phyloP scores from a whole-genome alignment of 768 basidiomycete species.

The Phanerodontia chrysosporium region DNA sequence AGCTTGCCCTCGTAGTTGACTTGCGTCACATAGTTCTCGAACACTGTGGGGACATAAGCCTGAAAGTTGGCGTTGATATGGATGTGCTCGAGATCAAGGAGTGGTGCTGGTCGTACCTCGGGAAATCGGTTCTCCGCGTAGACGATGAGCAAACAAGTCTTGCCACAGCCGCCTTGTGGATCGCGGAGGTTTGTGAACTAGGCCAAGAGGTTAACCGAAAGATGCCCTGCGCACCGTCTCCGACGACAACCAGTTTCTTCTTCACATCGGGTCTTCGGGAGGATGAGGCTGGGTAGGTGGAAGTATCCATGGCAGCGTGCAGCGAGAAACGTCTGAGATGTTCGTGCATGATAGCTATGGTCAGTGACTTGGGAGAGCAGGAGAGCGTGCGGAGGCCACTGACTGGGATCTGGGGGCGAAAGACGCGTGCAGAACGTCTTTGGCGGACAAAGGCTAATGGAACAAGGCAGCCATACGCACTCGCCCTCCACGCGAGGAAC shows the following conservation, averaged over 20 bases:
- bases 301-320: constrained; percentile 11
- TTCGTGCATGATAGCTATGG: background rate
- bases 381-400: background rate
- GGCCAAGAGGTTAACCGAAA: background rate
- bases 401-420: background rate
- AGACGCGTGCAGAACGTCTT: background rate
- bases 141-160: constrained; percentile 94
- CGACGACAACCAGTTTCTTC: constrained; percentile 85
- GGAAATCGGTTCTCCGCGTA: constrained; percentile 96
- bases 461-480: background rate
- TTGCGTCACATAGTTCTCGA: constrained; percentile 90
- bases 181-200: constrained; percentile 4
- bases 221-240: constrained; percentile 60
- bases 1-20: constrained; percentile 84
- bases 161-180: constrained; percentile 72
- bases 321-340: background rate
- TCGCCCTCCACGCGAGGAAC: constrained; percentile 2
- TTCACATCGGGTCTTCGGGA: constrained; percentile 71
- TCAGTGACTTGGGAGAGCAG: background rate
- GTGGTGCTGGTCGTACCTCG: constrained; percentile 54
- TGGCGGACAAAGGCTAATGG: background rate
- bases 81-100: constrained; percentile 16
- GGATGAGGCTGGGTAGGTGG: constrained; percentile 10
- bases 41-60: constrained; percentile 92
- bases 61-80: constrained; percentile 27